Base-by-base conservation (phyloP, 1,284 basidiomycete genomes). In the Peniophora sp. region DNA sequence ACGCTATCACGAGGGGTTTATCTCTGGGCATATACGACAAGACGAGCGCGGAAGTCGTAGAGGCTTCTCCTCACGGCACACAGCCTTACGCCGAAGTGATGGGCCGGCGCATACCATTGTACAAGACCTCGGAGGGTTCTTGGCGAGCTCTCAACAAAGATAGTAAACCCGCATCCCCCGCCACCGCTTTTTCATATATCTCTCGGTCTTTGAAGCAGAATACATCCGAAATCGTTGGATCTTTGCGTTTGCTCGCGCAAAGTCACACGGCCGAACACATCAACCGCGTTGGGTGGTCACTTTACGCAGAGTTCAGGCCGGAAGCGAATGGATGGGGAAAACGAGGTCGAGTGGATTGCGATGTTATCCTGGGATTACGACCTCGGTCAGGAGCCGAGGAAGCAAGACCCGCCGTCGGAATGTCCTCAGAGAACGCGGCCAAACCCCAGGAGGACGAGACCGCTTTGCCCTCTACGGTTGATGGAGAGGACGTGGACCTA, bases 61-160 rank as follows among this genome's bases (percentile, higher is more conserved):
- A 83, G 48, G 78, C 80, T 3, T 65, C 64, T 10, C 69, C 68
- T 52, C 77, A 74, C 14, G 86, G 85, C 34, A 78, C 85, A 9
- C 95, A 98, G 67, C 94, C 96, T 3, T 97, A 90, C 67, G 89
- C 97, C 18, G 90, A 92, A 55, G 70, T 98, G 41, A 88, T 98
- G 80, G 85, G 90, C 41, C 76, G 88, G 64, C 81, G 85, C 60
- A 92, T 94, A 62, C 89, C 92, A 0, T 81, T 98, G 11, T 91
- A 83, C 68, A 83, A 79, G 60, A 86, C 77, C 35, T 83, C 78
- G 57, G 64, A 74, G 27, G 71, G 55, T 54, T 55, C 59, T 23
- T 97, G 94, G 87, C 81, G 92, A 22, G 96, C 89, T 0, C 80
- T 98, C 32, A 76, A 82, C 14, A 77, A 83, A 43, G 84, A 45